Evolutionary conservation across 805 yeast species (phyloP).

Genomic region (Diddensiella transvaalensis): DNA sequence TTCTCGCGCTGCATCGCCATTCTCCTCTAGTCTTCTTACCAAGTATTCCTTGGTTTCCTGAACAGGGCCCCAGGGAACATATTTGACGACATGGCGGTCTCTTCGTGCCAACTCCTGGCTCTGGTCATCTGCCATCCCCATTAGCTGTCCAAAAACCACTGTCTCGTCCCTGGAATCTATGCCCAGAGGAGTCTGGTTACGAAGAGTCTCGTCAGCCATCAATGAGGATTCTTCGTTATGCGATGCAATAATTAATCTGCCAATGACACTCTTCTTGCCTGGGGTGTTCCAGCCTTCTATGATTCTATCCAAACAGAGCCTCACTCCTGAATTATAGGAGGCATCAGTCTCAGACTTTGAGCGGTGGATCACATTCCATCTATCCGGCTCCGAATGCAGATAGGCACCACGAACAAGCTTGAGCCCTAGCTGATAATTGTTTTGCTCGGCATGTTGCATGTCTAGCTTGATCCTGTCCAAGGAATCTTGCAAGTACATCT

Average conservation of each 20-base stretch:
- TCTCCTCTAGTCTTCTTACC: constrained; percentile 87
- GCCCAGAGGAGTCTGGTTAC: constrained; percentile 29
- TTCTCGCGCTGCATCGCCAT: constrained; percentile 84
- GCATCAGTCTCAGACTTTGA: constrained; percentile 78
- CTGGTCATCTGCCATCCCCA: constrained; percentile 94
- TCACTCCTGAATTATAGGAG: constrained; percentile 69
- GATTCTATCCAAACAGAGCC: constrained; percentile 57
- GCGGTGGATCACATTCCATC: constrained; percentile 63
- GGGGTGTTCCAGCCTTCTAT: constrained; percentile 40
- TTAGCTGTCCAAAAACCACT: constrained; percentile 80
- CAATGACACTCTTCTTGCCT: constrained; percentile 52
- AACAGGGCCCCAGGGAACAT: constrained; percentile 98
- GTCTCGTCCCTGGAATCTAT: constrained; percentile 26
- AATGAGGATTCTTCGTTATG: constrained; percentile 80
- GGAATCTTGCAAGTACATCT: constrained; percentile 81
- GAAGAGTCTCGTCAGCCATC: constrained; percentile 59
- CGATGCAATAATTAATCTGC: constrained; percentile 75
- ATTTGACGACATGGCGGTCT: constrained; percentile 77
- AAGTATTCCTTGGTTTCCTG: constrained; percentile 87
- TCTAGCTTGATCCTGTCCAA: constrained; percentile 59
- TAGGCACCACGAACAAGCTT: constrained; percentile 95
- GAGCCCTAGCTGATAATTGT: constrained; percentile 71
- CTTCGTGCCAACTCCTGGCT: constrained; percentile 68
- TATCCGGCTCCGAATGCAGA: constrained; percentile 79
- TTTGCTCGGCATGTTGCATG: constrained; percentile 54